A percentile compares a stretch with the other conserved stretches of the same genome.
Evolutionary conservation across 768 basidiomycete genomes (phyloP).

Genomic region (Lactarius indigo): DNA sequence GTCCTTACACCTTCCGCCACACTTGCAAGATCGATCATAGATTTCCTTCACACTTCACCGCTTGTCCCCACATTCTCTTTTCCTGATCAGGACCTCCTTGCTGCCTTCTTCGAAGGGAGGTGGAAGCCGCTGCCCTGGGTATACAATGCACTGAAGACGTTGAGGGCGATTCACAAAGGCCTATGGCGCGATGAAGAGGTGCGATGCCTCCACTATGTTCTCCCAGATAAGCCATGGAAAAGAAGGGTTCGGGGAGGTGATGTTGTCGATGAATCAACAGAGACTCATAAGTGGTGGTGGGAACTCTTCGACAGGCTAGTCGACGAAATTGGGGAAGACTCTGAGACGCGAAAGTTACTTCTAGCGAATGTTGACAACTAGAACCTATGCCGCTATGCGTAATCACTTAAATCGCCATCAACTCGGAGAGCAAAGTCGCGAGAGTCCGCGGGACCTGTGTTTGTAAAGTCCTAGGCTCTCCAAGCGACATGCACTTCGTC

Average conservation of each 20-base stretch:
- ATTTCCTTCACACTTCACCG: slow-evolving; percentile 55
- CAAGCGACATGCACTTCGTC: slow-evolving; percentile 92
- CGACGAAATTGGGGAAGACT: slow-evolving; percentile 45
- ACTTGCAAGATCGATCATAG: slow-evolving; percentile 49
- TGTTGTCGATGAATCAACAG: slow-evolving; percentile 48
- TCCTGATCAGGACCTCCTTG: slow-evolving; percentile 90
- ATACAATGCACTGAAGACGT: slow-evolving; percentile 92
- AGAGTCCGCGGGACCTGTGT: not conserved
- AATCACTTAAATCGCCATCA: not conserved
- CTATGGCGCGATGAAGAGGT: slow-evolving; percentile 87
- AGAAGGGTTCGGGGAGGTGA: slow-evolving; percentile 42
- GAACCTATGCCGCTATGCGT: not conserved
- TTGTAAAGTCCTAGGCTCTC: slow-evolving; percentile 47
- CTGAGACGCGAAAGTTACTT: slow-evolving; percentile 49
- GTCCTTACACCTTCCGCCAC: slow-evolving; percentile 71
- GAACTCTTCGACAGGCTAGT: slow-evolving; percentile 46
- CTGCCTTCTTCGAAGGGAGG: slow-evolving; percentile 70
- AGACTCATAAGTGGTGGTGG: slow-evolving; percentile 80
- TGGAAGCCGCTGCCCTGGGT: slow-evolving; percentile 82
- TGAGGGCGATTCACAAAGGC: slow-evolving; percentile 62
- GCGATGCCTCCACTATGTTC: slow-evolving; percentile 83
- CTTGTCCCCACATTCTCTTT: slow-evolving; percentile 60
- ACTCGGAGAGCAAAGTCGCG: not conserved
- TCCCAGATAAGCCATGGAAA: slow-evolving; percentile 85
- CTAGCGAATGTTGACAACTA: slow-evolving; percentile 43